Evolutionary conservation across 2,329 filamentous ascomycete genomes (phyloP).

Genomic region (Xylariaceae sp.): DNA sequence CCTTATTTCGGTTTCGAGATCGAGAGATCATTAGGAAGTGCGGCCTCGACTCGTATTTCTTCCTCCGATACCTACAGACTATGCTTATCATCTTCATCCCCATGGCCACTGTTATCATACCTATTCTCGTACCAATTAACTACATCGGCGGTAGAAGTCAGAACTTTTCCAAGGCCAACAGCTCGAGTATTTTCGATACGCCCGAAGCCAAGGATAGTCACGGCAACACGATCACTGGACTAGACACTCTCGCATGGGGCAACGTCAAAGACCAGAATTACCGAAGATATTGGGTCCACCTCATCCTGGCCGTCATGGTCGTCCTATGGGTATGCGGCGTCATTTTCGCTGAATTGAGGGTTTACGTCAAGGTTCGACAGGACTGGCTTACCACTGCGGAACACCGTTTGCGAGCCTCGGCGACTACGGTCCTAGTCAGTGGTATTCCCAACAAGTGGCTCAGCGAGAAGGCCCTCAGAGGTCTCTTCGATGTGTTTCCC

Average conservation of each 20-base stretch:
- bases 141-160: constrained; percentile 63
- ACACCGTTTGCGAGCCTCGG: constrained; percentile 86
- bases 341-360: constrained; percentile 77
- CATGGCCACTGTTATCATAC: constrained; percentile 70
- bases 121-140: constrained; percentile 83
- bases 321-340: constrained; percentile 82
- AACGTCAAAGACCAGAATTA: constrained; percentile 68
- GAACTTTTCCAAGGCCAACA: constrained; percentile 34
- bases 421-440: constrained; percentile 90
- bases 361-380: constrained; percentile 90
- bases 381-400: constrained; percentile 92
- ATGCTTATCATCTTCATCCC: constrained; percentile 90
- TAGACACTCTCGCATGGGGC: constrained; percentile 82
- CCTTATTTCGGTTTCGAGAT: constrained; percentile 63
- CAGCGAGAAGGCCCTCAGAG: constrained; percentile 70
- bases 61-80: constrained; percentile 66
- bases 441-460: constrained; percentile 90
- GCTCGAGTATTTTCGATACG: constrained; percentile 15
- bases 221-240: constrained; percentile 48
- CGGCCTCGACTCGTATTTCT: constrained; percentile 95
- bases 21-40: constrained; percentile 91
- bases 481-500: constrained; percentile 91
- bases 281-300: constrained; percentile 74
- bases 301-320: constrained; percentile 71
- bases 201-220: constrained; percentile 13